These are phyloP conservation scores for Thelonectria discophora DNA, from an alignment of 2,329 filamentous ascomycete species.

Conservation along the genomic window DNA sequence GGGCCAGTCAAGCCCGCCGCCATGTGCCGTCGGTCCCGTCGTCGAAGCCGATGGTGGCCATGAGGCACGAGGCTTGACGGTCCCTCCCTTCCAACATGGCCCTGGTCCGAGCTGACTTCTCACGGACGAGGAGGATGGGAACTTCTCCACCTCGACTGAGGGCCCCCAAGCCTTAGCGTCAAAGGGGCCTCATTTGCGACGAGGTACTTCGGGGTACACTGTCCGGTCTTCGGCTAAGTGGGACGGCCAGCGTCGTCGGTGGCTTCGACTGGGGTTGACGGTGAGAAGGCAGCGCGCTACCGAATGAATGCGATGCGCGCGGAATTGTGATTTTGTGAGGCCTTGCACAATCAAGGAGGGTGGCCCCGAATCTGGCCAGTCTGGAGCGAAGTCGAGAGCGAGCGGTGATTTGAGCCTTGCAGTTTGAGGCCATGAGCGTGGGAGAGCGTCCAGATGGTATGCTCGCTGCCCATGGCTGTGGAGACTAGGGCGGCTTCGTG, in stretches of 20 bases:
- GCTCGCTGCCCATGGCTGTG: conserved; percentile 30
- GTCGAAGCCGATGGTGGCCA: conserved; percentile 26
- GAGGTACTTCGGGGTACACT: conserved; percentile 40
- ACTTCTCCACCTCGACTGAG: conserved; percentile 35
- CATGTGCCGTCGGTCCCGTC: conserved; percentile 39
- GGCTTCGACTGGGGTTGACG: conserved; percentile 27
- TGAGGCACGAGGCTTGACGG: conserved; percentile 16
- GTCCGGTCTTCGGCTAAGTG: conserved; percentile 30
- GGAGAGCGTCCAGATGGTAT: conserved; percentile 22
- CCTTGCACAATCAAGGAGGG: conserved; percentile 11
- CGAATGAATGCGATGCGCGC: conserved; percentile 26
- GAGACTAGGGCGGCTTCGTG: conserved; percentile 32
- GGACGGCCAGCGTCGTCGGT: conserved; percentile 35
- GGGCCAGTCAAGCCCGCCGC: conserved; percentile 20
- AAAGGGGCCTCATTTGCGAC: conserved; percentile 29
- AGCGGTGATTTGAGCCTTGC: conserved; percentile 25
- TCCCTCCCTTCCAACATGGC: conserved; percentile 17
- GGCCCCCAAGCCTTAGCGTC: conserved; percentile 37
- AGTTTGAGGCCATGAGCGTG: conserved; percentile 19
- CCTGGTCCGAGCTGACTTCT: conserved; percentile 25
- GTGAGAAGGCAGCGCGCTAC: conserved; percentile 33
- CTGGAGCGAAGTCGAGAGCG: conserved; percentile 12
- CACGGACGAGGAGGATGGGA: conserved; percentile 32
- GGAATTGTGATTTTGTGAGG: conserved; percentile 19
- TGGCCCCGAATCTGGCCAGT: conserved; percentile 10